Base-by-base conservation (phyloP, 257 asterid species). In the Nemophila menziesii region DNA sequence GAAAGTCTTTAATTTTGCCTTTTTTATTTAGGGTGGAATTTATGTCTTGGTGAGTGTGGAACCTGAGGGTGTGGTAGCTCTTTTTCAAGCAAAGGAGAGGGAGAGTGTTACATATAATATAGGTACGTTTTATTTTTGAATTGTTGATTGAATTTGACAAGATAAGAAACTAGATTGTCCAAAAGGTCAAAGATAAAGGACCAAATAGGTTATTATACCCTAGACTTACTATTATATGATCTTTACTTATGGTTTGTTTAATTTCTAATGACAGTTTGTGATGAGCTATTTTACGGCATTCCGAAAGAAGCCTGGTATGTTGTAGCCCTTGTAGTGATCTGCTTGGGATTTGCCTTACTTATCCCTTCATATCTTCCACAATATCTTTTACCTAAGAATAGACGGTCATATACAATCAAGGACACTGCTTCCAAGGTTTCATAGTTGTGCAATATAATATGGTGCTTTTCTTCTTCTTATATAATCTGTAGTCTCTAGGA, bases 61-160 rank as follows among this genome's bases (percentile, higher is more conserved):
- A 56, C 75, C 93, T 33, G 95, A 80, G 67, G 95, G 93, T 44
- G 50, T 85, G 43, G 82, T 85, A 46, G 92, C 92, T 22, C 62
- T 75, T 55, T 87, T 67, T 39, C 80, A 84, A 56, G 71, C 24
- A 39, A 68, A 46, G 43, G 95, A 78, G 53, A 70, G 77, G 54
- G 70, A 75, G 29, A 44, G 64, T 54, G 52, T 69, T 57, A 58
- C 63, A 11, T 85, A 58, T 55, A 85, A 81, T 38, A 80, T 81
- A 57, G 95, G 93, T 80, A 74, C 38, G 47, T 12, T 51, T 20
- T 33, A 5, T 44, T 12, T 49, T 14, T 10, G 33, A 26, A 26
- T 4, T 26, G 6, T 26, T 26, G 33, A 26, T 26, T 26, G 5
- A 26, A 4, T 26, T 10, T 26, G 33, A 26, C 33, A 26, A n/a